Evolutionary conservation across 306 rosid genomes (phyloP).

Genomic region (Cicer pinnatifidum): DNA sequence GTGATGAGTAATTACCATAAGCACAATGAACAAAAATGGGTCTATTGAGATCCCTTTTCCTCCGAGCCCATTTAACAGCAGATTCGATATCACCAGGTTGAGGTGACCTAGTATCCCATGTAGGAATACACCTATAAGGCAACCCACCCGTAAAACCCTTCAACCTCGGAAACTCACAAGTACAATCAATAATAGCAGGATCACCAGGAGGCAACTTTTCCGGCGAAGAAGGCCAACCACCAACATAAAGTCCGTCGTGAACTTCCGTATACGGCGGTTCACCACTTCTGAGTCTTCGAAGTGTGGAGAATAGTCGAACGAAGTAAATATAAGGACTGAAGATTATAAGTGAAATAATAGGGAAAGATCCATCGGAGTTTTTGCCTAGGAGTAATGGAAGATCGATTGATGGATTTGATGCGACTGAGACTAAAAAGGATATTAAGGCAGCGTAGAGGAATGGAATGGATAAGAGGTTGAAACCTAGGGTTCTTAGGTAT

Average conservation of each 20-base stretch:
- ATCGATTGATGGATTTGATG: conserved; percentile 71
- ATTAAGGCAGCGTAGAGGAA: conserved; percentile 72
- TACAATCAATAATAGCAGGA: conserved; percentile 86
- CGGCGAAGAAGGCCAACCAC: conserved; percentile 85
- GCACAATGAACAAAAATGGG: conserved; percentile 92
- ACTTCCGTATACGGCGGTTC: conserved; percentile 68
- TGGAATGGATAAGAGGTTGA: conserved; percentile 57
- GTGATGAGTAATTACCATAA: conserved; percentile 56
- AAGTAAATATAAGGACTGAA: conserved; percentile 82
- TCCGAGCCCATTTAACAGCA: conserved; percentile 80
- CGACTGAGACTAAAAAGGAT: conserved; percentile 62
- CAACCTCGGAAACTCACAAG: conserved; percentile 80
- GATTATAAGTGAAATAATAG: conserved; percentile 60
- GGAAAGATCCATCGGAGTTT: conserved; percentile 72
- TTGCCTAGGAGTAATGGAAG: conserved; percentile 82
- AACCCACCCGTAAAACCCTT: conserved; percentile 50
- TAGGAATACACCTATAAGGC: conserved; percentile 72
- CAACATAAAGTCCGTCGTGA: conserved; percentile 73
- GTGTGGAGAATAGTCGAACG: conserved; percentile 63
- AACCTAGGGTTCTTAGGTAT: conserved; percentile 54
- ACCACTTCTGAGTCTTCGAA: conserved; percentile 62
- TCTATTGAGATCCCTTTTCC: conserved; percentile 65
- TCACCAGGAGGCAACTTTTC: conserved; percentile 77
- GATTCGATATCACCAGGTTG: conserved; percentile 66
- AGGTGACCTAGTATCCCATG: conserved; percentile 93